Conservation (phyloP, 805 yeast genomes). For the Teunomyces barrocoloradensis region DNA sequence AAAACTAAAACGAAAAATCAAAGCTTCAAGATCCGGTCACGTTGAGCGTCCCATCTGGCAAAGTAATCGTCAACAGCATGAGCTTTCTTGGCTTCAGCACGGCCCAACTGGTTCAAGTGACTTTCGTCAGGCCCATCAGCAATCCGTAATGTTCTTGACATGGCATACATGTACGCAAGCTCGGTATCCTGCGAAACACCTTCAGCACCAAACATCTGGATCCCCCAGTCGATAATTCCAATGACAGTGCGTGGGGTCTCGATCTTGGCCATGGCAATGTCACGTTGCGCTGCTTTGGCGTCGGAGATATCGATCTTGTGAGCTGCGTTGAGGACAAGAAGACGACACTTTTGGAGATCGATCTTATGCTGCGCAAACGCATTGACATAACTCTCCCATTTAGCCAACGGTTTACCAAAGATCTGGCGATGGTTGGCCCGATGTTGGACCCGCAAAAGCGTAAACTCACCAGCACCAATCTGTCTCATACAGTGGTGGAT, state of each 20-base stretch:
- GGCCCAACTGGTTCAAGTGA: slow-evolving; percentile 56
- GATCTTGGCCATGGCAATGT: slow-evolving; percentile 63
- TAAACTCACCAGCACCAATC: slow-evolving; percentile 59
- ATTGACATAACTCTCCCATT: slow-evolving; percentile 49
- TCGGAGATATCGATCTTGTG: slow-evolving; percentile 52
- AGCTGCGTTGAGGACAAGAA: slow-evolving; percentile 60
- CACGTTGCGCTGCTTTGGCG: slow-evolving; percentile 53
- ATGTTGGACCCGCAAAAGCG: slow-evolving; percentile 44
- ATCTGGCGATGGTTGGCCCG: slow-evolving; percentile 54
- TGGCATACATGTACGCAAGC: slow-evolving; percentile 52
- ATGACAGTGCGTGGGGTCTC: slow-evolving; percentile 57
- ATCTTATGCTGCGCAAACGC: slow-evolving; percentile 53
- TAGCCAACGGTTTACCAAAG: slow-evolving; percentile 49
- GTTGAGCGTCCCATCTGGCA: slow-evolving; percentile 17
- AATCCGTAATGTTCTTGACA: slow-evolving; percentile 53
- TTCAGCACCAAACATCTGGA: slow-evolving; percentile 64
- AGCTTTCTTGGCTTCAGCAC: slow-evolving; percentile 41
- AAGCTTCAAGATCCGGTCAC: slow-evolving; percentile 23
- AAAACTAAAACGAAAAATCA: slow-evolving; percentile 10
- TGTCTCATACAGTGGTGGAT: slow-evolving; percentile 69
- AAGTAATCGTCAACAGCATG: slow-evolving; percentile 35
- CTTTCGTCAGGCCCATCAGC: slow-evolving; percentile 75
- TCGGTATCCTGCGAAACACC: slow-evolving; percentile 63
- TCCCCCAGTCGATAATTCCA: slow-evolving; percentile 56
- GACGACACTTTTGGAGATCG: slow-evolving; percentile 51